Base-by-base conservation (phyloP, 2,329 filamentous ascomycete genomes). In the Fusarium sp. region DNA sequence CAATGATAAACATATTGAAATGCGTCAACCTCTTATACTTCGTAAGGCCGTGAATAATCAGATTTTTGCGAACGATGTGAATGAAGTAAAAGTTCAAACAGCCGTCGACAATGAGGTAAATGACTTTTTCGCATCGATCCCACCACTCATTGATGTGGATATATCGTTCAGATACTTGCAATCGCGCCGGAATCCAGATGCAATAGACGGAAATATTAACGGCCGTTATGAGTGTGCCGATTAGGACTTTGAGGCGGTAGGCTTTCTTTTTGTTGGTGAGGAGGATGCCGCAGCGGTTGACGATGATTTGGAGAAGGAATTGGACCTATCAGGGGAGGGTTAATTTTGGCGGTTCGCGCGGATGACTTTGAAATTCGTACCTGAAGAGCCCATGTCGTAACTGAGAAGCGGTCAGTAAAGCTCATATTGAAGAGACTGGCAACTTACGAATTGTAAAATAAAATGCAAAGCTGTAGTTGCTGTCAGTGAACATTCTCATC, bases 1-100 rank as follows among this genome's bases (percentile, higher is more conserved):
- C 64, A 40, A 78, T 78, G 32, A 78, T 78, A 25, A 78, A 78
- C 72, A 78, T 78, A 35, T 78, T 78, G 18, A 78, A 78, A 46
- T 73, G 75, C 30, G 76, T 76, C 32, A 78, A 60, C 42, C 67
- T 72, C 42, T 64, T 75, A 21, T 78, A 78, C 57, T 78, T 78
- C 13, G 74, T 74, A 12, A 78, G 59, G 9, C 77, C 77, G 6
- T 71, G 65, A 10, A 65, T 7, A 13, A 78, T 67, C 3, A 78
- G 69, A 52, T 77, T 78, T 16, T 38, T 40, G 2, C 67, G 69
- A 21, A 78, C 77, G 38, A 78, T 73, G 40, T 71, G 67, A 23
- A 78, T 78, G 40, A 78, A 78, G 32, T 79, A 78, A 23, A 78
- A 54, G 38, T 78, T 78, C 9, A 78, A 28, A 8, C 42, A 60